A percentile compares a stretch with the other conserved stretches of the same genome.
These are phyloP conservation scores for Triticum monococcum DNA, from an alignment of 176 grass and related monocot species.

Conservation along the genomic window DNA sequence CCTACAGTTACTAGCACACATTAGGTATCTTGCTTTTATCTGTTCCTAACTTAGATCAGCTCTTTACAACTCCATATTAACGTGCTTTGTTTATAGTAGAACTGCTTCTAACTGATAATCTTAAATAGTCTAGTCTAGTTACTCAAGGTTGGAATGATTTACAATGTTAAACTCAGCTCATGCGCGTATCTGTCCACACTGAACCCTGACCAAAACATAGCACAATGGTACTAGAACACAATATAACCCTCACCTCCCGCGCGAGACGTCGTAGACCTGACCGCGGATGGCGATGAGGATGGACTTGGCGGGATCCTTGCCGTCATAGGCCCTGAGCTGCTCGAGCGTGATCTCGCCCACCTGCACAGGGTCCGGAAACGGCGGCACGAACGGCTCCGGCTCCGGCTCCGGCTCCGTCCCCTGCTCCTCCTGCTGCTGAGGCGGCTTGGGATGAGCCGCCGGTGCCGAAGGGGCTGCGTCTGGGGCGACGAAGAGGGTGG, in stretches of 20 bases:
- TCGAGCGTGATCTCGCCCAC: constrained; percentile 78
- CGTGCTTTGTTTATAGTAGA: not conserved
- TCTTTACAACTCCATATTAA: not conserved
- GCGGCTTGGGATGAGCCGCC: not conserved
- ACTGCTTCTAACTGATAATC: not conserved
- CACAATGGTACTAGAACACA: not conserved
- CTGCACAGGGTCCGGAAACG: constrained; percentile 50
- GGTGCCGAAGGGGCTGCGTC: not conserved
- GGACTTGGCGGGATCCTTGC: constrained; percentile 69
- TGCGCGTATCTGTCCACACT: not conserved
- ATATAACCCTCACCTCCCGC: constrained; percentile 55
- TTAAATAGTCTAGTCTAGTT: not conserved
- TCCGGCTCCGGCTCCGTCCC: not conserved
- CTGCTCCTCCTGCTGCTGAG: constrained; percentile 20
- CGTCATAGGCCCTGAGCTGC: constrained; percentile 72
- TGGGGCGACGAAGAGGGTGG: constrained; percentile 65
- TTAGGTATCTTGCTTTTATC: not conserved
- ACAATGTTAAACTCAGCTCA: not conserved
- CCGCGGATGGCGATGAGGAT: constrained; percentile 87
- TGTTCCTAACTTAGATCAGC: not conserved
- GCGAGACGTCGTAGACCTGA: constrained; percentile 82
- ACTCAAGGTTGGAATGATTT: not conserved
- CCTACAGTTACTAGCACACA: not conserved
- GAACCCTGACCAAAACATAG: constrained; percentile 12
- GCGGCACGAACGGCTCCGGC: constrained; percentile 39